Evolutionary conservation across 2,329 filamentous ascomycete species (phyloP).

Genomic region (Drechslera avenae): DNA sequence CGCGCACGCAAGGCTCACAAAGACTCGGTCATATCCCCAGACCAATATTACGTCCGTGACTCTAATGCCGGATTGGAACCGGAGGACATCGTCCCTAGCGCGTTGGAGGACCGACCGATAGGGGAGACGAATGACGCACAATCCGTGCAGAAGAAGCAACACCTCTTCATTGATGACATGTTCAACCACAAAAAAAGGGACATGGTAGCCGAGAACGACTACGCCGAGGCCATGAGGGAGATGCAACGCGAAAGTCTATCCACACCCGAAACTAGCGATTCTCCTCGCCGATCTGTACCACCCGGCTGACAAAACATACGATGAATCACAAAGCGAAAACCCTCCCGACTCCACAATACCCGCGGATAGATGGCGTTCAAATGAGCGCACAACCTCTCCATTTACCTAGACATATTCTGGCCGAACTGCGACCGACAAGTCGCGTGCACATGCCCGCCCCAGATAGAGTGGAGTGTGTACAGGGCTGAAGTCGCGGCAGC

Average conservation of each 20-base stretch:
- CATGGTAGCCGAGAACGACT: constrained; percentile 34
- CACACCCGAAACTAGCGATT: constrained; percentile 3
- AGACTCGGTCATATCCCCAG: constrained; percentile 32
- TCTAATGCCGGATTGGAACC: constrained; percentile 26
- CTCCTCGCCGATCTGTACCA: constrained; percentile 1
- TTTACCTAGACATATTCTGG: not conserved
- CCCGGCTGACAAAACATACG: constrained; percentile 7
- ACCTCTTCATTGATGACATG: constrained; percentile 27
- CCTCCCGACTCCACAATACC: not conserved
- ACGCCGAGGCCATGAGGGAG: constrained; percentile 38
- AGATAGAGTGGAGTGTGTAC: too few species aligned
- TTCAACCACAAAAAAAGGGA: constrained; percentile 21
- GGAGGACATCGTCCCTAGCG: constrained; percentile 40
- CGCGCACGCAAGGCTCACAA: constrained; percentile 29
- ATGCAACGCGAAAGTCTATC: constrained; percentile 24
- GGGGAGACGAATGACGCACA: constrained; percentile 22
- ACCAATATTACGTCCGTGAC: constrained; percentile 17
- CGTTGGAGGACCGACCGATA: constrained; percentile 26
- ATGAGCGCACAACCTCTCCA: not conserved
- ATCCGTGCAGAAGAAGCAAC: constrained; percentile 22
- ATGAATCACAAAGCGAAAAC: not conserved
- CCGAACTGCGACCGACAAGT: not conserved
- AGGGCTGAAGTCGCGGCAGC: too few species aligned
- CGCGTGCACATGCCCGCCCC: not conserved
- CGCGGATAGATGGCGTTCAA: not conserved